phyloP scores from a whole-genome alignment of 177 flowering plant genomes.

The Vitis hybrid region DNA sequence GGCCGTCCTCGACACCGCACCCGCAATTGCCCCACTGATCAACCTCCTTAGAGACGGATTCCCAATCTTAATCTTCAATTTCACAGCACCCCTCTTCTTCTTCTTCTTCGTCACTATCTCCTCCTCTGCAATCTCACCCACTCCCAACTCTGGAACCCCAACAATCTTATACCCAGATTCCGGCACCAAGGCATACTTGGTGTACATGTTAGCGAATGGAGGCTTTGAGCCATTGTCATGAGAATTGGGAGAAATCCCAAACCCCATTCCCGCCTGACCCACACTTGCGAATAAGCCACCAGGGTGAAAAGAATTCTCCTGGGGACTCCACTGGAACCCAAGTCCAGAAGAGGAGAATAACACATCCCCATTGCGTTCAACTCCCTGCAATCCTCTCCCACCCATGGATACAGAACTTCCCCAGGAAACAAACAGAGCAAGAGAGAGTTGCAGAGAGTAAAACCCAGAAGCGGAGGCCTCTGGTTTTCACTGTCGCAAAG shows the following conservation, averaged over 20 bases:
- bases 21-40: conserved; percentile 93
- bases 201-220: conserved; percentile 42
- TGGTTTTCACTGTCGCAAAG: neutral
- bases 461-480: too few species aligned
- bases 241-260: conserved; percentile 43
- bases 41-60: conserved; percentile 82
- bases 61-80: conserved; percentile 60
- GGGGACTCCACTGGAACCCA: conserved; percentile 27
- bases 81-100: conserved; percentile 46
- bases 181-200: conserved; percentile 38
- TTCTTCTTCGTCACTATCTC: conserved; percentile 26
- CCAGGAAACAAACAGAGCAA: too few species aligned
- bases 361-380: conserved; percentile 20
- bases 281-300: conserved; percentile 38
- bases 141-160: conserved; percentile 15
- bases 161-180: conserved; percentile 14
- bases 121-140: conserved; percentile 26
- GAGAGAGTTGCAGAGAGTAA: too few species aligned
- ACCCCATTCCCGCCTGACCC: conserved; percentile 47
- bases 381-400: conserved; percentile 10
- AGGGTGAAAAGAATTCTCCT: conserved; percentile 12
- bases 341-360: conserved; percentile 22
- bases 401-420: conserved; percentile 19
- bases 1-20: conserved; percentile 81
- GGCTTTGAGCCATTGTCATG: conserved; percentile 31